These are phyloP conservation scores for Umbelopsis vinacea DNA, from an alignment of 192 early-diverging fungal genomes.

Conservation along the genomic window DNA sequence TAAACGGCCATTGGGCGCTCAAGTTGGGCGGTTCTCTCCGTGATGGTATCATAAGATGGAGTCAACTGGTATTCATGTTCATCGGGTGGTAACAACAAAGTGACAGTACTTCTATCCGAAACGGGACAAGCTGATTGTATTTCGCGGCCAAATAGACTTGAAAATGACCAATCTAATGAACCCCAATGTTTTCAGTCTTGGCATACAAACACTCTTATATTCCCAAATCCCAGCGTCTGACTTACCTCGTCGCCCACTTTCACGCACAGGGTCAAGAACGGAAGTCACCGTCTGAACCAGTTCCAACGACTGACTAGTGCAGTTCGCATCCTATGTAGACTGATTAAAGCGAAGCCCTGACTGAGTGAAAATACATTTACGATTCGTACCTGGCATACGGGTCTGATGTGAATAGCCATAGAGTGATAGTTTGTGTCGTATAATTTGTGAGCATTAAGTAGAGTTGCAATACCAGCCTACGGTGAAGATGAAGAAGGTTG, in stretches of 20 bases:
- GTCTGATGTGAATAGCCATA: conserved; percentile 76
- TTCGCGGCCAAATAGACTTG: conserved; percentile 50
- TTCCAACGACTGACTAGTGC: conserved; percentile 55
- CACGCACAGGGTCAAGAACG: conserved; percentile 75
- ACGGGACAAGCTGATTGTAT: conserved; percentile 55
- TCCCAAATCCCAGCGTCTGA: neutral
- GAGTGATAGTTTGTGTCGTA: conserved; percentile 93
- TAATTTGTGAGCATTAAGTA: conserved; percentile 90
- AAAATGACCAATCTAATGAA: conserved; percentile 53
- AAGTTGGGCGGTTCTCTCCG: conserved; percentile 23
- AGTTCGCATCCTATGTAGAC: conserved; percentile 46
- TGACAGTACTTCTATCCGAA: conserved; percentile 47
- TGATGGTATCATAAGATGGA: conserved; percentile 27
- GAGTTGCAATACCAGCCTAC: conserved; percentile 81
- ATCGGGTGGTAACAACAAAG: conserved; percentile 43
- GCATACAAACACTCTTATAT: neutral
- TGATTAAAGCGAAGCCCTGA: neutral
- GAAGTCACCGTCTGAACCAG: conserved; percentile 79
- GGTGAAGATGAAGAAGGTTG: neutral
- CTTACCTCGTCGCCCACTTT: conserved; percentile 49
- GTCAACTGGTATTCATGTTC: conserved; percentile 31
- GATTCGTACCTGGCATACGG: conserved; percentile 50
- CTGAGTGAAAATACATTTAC: conserved; percentile 1
- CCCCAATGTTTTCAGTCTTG: neutral
- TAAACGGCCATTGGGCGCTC: conserved; percentile 46